Evolutionary conservation across 2,329 filamentous ascomycete genomes (phyloP).

Genomic region (Colletotrichum camelliae): DNA sequence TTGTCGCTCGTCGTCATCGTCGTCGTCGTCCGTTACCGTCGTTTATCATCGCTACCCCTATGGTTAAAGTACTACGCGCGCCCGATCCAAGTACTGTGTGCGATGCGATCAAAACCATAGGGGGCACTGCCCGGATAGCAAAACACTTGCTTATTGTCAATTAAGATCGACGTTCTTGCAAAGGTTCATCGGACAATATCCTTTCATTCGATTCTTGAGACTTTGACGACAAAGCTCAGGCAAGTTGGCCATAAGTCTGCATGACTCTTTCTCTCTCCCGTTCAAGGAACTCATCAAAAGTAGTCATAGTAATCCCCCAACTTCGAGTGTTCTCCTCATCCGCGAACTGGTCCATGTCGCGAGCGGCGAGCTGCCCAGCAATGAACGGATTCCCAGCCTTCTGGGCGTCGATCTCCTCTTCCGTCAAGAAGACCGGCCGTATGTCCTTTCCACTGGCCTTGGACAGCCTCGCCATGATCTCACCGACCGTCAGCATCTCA

Average conservation of each 20-base stretch:
- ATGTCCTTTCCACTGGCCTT: slow-evolving; percentile 39
- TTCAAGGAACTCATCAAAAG: slow-evolving; percentile 47
- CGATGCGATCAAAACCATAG: no score
- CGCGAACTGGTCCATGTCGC: slow-evolving; percentile 38
- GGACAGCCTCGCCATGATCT: slow-evolving; percentile 41
- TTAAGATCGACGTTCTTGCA: neutral
- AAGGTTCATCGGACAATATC: neutral
- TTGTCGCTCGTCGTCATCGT: no score
- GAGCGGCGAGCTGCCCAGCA: slow-evolving; percentile 38
- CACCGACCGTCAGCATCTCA: slow-evolving; percentile 40
- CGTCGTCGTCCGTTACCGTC: no score
- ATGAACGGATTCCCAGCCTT: slow-evolving; percentile 42
- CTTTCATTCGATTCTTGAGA: neutral
- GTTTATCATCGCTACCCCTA: no score
- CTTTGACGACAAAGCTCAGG: neutral
- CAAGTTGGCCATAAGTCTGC: slow-evolving; percentile 29
- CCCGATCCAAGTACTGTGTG: no score
- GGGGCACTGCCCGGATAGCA: no score
- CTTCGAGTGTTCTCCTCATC: slow-evolving; percentile 38
- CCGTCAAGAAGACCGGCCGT: slow-evolving; percentile 40
- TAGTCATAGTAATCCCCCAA: slow-evolving; percentile 47
- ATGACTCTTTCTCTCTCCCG: slow-evolving; percentile 39
- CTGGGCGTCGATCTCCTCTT: slow-evolving; percentile 43
- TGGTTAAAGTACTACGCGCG: no score
- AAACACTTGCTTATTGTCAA: no score